These are phyloP conservation scores for Fusarium sulawesiense DNA, from an alignment of 2,329 filamentous ascomycete genomes.

Conservation along the genomic window DNA sequence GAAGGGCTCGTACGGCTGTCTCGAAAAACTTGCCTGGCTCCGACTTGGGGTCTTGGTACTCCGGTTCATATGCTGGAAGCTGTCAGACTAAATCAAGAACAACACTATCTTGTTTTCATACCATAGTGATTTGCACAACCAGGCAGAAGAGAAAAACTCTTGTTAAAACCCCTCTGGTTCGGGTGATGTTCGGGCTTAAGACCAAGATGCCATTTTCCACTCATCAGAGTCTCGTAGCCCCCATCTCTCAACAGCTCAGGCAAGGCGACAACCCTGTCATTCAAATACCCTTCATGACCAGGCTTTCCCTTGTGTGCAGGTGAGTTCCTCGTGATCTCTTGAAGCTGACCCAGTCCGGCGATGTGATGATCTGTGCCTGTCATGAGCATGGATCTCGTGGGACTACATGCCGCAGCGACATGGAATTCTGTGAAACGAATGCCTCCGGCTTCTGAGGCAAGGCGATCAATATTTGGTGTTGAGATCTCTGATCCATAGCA, in stretches of 20 bases:
- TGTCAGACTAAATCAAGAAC: too few species aligned
- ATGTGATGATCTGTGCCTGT: conserved; percentile 53
- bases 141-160: conserved; percentile 53
- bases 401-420: conserved; percentile 67
- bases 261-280: neutral
- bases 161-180: neutral
- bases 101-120: neutral
- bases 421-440: too few species aligned
- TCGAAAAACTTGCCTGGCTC: neutral
- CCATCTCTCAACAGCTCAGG: neutral
- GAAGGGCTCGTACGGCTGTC: neutral
- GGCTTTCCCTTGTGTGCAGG: neutral
- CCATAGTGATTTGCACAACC: conserved; percentile 62
- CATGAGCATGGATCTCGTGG: conserved; percentile 73
- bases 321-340: conserved; percentile 50
- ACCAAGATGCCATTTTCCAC: conserved; percentile 7
- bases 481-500: too few species aligned
- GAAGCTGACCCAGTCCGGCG: conserved; percentile 64
- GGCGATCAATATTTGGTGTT: too few species aligned
- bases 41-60: neutral
- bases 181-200: neutral
- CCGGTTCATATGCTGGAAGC: conserved; percentile 32
- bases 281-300: neutral
- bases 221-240: conserved; percentile 6
- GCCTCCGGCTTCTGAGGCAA: too few species aligned